Conservation (phyloP, 1,139 yeast species). For the Candida glucosophila region DNA sequence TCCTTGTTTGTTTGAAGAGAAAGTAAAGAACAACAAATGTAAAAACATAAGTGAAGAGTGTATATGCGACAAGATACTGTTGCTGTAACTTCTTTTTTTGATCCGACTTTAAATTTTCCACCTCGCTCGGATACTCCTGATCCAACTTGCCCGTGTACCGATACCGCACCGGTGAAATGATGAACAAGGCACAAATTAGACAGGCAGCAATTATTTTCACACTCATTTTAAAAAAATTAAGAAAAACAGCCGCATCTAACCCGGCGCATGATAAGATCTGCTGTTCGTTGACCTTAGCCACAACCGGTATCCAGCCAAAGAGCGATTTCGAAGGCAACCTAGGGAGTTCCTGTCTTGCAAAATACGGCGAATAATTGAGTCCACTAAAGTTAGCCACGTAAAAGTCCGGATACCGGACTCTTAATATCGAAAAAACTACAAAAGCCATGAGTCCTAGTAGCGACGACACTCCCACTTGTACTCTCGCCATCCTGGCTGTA, state of each 20-base stretch:
- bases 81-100: conserved; percentile 10
- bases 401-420: conserved; percentile 61
- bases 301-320: conserved; percentile 72
- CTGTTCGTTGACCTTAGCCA: conserved; percentile 58
- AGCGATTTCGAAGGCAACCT: conserved; percentile 34
- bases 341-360: conserved; percentile 32
- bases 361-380: conserved; percentile 35
- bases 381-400: conserved; percentile 52
- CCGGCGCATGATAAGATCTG: conserved; percentile 87
- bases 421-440: conserved; percentile 51
- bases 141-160: conserved; percentile 64
- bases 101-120: conserved; percentile 10
- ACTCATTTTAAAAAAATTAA: conserved; percentile 74
- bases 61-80: conserved; percentile 29
- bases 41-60: conserved; percentile 34
- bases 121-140: conserved; percentile 39
- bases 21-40: conserved; percentile 26
- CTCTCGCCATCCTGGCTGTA: conserved; percentile 32
- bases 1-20: conserved; percentile 27
- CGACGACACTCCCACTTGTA: conserved; percentile 54
- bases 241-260: conserved; percentile 82
- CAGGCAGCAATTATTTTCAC: conserved; percentile 52
- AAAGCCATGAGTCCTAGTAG: conserved; percentile 59
- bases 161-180: conserved; percentile 69
- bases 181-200: conserved; percentile 51